Evolutionary conservation across 257 asterid genomes (phyloP).

Genomic region (Solanum bulbocastanum): DNA sequence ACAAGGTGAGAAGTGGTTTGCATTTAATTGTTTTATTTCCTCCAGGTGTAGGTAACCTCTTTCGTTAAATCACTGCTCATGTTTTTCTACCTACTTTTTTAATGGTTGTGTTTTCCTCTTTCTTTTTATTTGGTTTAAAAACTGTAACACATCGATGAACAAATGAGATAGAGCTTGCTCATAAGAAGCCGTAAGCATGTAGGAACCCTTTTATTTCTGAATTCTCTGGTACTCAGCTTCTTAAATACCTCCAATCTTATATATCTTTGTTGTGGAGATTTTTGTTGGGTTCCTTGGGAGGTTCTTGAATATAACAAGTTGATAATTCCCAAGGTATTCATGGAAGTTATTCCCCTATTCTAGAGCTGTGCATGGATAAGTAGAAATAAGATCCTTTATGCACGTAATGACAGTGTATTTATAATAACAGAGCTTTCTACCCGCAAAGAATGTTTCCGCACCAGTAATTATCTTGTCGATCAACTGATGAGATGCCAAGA

Average conservation of each 20-base stretch:
- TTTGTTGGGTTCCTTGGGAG: not conserved
- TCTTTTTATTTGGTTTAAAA: not conserved
- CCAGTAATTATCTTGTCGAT: not conserved
- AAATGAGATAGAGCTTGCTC: not conserved
- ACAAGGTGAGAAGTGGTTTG: not conserved
- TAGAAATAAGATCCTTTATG: not conserved
- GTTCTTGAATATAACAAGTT: not conserved
- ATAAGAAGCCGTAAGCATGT: not conserved
- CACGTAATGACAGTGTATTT: not conserved
- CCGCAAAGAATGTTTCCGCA: not conserved
- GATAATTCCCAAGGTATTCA: not conserved
- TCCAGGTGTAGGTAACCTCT: not conserved
- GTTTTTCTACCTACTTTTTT: not conserved
- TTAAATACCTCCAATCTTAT: not conserved
- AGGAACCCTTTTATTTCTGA: not conserved
- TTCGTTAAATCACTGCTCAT: not conserved
- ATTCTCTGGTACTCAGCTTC: not conserved
- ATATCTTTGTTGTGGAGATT: not conserved
- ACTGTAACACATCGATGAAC: not conserved
- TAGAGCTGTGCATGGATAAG: not conserved
- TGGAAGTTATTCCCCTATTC: not conserved
- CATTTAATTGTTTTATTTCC: not conserved
- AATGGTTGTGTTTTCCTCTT: not conserved
- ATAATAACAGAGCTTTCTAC: not conserved
- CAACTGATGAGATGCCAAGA: not conserved